Percentiles rank a stretch among this genome's conserved stretches.
These are phyloP conservation scores for Lipomyces starkeyi DNA, from an alignment of 805 yeast species.

Conservation along the genomic window DNA sequence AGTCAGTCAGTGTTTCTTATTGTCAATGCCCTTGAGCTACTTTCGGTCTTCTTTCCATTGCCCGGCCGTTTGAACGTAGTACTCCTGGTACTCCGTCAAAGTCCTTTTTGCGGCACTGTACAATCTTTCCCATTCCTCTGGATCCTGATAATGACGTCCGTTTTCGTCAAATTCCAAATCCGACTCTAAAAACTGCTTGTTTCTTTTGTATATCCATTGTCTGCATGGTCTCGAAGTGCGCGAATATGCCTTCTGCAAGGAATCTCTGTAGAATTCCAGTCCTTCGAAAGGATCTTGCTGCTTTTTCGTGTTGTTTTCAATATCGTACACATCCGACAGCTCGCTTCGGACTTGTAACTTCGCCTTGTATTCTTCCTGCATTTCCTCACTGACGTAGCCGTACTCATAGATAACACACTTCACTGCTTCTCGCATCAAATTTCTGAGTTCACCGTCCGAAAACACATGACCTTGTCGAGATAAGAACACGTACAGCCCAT, in stretches of 20 bases:
- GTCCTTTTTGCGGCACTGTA: neutral
- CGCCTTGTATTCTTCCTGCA: constrained; percentile 1
- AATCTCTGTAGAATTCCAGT: neutral
- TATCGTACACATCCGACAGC: neutral
- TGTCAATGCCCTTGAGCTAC: neutral
- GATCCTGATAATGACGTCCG: constrained; percentile 2
- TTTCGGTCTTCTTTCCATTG: neutral
- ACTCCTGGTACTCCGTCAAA: neutral
- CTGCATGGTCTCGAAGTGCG: neutral
- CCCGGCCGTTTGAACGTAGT: neutral
- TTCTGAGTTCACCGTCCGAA: constrained; percentile 13
- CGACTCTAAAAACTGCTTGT: neutral
- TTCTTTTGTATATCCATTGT: neutral
- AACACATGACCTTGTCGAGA: neutral
- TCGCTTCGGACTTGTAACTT: neutral
- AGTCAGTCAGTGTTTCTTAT: too few relatives aligned
- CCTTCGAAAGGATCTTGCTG: neutral
- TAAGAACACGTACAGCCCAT: constrained; percentile 20
- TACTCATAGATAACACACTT: constrained; percentile 14
- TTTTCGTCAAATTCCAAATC: neutral
- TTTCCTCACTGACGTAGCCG: constrained; percentile 25
- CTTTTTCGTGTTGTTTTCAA: neutral
- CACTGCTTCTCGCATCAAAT: constrained; percentile 19
- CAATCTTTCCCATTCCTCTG: constrained; percentile 3
- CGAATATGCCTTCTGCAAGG: constrained; percentile 3